Percentiles rank a stretch among this genome's conserved stretches.
Conservation (phyloP, 495 filamentous ascomycete species). For the Tuber umbilicatum region DNA sequence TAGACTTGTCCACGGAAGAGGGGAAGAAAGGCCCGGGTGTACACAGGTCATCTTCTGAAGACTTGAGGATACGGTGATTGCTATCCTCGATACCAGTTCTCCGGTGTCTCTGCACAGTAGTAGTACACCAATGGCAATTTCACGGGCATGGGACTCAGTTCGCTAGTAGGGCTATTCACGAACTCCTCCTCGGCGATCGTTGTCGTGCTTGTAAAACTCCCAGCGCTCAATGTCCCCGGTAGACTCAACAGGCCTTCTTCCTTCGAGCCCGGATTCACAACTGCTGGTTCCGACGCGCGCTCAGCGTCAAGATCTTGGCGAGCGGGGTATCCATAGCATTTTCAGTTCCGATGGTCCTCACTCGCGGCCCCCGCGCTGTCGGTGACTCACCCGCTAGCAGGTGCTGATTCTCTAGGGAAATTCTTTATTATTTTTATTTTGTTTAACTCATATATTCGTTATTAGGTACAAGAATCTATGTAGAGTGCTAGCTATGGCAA, state of each 20-base stretch:
- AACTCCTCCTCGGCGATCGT: constrained; percentile 87
- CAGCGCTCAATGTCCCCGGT: constrained; percentile 77
- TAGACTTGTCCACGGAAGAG: background rate
- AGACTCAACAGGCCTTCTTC: constrained; percentile 82
- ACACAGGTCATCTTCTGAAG: constrained; percentile 60
- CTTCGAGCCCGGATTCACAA: constrained; percentile 77
- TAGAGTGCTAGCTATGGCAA: no score
- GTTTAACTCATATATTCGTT: no score
- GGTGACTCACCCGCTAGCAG: constrained; percentile 46
- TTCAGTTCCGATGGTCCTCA: constrained; percentile 74
- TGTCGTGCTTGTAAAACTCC: constrained; percentile 71
- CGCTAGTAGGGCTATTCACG: constrained; percentile 83
- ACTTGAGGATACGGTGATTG: constrained; percentile 68
- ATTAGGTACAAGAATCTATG: no score
- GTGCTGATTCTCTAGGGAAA: constrained; percentile 63
- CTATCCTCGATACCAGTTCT: constrained; percentile 73
- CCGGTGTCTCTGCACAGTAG: constrained; percentile 67
- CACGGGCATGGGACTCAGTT: constrained; percentile 76
- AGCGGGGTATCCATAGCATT: constrained; percentile 81
- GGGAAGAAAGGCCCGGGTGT: background rate
- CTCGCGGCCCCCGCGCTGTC: constrained; percentile 58
- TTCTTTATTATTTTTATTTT: no score
- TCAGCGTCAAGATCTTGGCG: constrained; percentile 69
- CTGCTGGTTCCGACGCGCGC: constrained; percentile 73
- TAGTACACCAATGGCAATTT: constrained; percentile 92